phyloP scores from a whole-genome alignment of 768 basidiomycete genomes.

The Pleurotus platypus region DNA sequence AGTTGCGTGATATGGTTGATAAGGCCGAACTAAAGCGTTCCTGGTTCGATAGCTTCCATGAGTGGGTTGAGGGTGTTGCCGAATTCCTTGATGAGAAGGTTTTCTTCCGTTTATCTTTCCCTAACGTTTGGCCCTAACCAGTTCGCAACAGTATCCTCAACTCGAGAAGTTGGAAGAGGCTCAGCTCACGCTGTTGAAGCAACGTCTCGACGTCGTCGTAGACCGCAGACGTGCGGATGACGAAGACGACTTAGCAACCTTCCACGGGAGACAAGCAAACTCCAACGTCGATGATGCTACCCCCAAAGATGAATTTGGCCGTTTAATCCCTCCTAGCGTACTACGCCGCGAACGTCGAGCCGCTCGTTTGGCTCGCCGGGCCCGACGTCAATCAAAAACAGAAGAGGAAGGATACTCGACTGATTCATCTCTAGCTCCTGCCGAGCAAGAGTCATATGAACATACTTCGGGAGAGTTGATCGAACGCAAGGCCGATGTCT shows the following conservation, averaged over 20 bases:
- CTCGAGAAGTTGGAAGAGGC: slow-evolving; percentile 80
- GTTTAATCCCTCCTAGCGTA: slow-evolving; percentile 39
- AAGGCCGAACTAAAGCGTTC: slow-evolving; percentile 74
- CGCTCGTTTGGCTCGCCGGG: slow-evolving; percentile 56
- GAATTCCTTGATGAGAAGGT: slow-evolving; percentile 91
- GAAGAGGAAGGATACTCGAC: slow-evolving; percentile 87
- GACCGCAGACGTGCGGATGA: slow-evolving; percentile 73
- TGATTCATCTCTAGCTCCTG: slow-evolving; percentile 65
- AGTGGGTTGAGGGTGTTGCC: slow-evolving; percentile 81
- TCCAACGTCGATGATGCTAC: slow-evolving; percentile 19
- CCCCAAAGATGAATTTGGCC: slow-evolving; percentile 63
- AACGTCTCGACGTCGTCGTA: slow-evolving; percentile 66
- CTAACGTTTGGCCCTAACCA: slow-evolving; percentile 2
- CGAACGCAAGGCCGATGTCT: slow-evolving; percentile 48
- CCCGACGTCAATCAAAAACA: slow-evolving; percentile 31
- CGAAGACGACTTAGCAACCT: slow-evolving; percentile 71
- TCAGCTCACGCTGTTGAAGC: slow-evolving; percentile 66
- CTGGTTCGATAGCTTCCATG: slow-evolving; percentile 77
- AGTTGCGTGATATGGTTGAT: slow-evolving; percentile 72
- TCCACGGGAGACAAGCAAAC: slow-evolving; percentile 53
- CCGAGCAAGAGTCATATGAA: slow-evolving; percentile 68
- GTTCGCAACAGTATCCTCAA: slow-evolving; percentile 57
- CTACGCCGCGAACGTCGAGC: slow-evolving; percentile 52
- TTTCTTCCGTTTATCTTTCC: slow-evolving; percentile 1
- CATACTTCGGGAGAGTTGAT: slow-evolving; percentile 55